Evolutionary conservation across 1,139 yeast species (phyloP), one percentile per base, ranked within the genome.

Genomic region (Hyphopichia buzzinii): DNA sequence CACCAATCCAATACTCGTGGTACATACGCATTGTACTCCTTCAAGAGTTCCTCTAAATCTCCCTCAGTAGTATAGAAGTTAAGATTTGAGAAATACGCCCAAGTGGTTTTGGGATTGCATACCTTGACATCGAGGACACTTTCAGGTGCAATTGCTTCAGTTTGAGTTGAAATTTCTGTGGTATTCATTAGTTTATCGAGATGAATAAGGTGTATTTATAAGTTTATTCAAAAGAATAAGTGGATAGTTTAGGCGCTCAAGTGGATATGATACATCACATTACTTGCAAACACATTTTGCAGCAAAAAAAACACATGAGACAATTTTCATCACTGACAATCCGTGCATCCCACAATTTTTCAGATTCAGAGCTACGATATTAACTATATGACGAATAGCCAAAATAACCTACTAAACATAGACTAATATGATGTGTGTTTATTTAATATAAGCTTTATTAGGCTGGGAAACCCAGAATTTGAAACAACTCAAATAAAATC

Each of bases 61-160:
- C 56, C 64, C 42, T 74, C 79, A 16, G 75, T 63, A 10, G 76
- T 62, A n/a, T 57, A 42, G 46, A 55, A 72, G 41, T 64, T 59
- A 37, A 74, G 54, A 44, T 74, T 73, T 35, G 67, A 63, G 33
- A 74, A 54, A 40, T 64, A 65, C 16, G 72, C 58, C n/a, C n/a
- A n/a, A n/a, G n/a, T n/a, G n/a, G n/a, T n/a, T n/a, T n/a, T n/a
- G n/a, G n/a, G n/a, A n/a, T n/a, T n/a, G n/a, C n/a, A n/a, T n/a
- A n/a, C n/a, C n/a, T n/a, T n/a, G n/a, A n/a, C n/a, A n/a, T n/a
- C n/a, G n/a, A n/a, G n/a, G n/a, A n/a, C n/a, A n/a, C n/a, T n/a
- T n/a, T n/a, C n/a, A n/a, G n/a, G n/a, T n/a, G n/a, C n/a, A n/a
- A n/a, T n/a, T n/a, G n/a, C n/a, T n/a, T n/a, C n/a, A n/a, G n/a